Conservation (phyloP, 208 protist genomes). For the Trichomonas vaginalis region DNA sequence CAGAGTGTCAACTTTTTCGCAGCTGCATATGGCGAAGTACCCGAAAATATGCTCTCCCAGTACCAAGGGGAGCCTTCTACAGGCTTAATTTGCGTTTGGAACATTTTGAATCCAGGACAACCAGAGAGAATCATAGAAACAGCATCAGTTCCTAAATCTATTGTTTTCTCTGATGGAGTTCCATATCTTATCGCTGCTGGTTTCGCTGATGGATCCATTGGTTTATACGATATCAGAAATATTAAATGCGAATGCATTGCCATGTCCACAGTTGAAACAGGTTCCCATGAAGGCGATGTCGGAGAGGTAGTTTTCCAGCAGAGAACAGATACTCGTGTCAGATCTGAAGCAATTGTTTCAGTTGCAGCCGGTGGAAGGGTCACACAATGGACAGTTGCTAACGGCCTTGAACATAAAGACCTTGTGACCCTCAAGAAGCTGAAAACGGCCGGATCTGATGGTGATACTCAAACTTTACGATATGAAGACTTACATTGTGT, state of each 20-base stretch:
- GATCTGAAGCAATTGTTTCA: neutral
- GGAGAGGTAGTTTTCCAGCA: neutral
- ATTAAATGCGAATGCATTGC: slow-evolving; percentile 12
- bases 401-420: slow-evolving; percentile 3
- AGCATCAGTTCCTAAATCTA: neutral
- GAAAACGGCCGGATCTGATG: neutral
- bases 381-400: slow-evolving; percentile 16
- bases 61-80: neutral
- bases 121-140: neutral
- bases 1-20: neutral
- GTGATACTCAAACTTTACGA: neutral
- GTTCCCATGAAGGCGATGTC: neutral
- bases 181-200: neutral
- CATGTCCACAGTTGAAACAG: neutral
- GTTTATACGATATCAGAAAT: neutral
- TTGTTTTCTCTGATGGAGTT: neutral
- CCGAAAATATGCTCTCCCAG: neutral
- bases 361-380: neutral
- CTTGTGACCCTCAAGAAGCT: neutral
- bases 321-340: neutral
- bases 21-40: neutral
- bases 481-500: slow-evolving; percentile 9
- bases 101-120: neutral
- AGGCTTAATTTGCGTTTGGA: neutral
- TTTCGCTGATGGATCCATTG: neutral